Conservation (phyloP, 1,284 basidiomycete species). For the Irpex lacteus region DNA sequence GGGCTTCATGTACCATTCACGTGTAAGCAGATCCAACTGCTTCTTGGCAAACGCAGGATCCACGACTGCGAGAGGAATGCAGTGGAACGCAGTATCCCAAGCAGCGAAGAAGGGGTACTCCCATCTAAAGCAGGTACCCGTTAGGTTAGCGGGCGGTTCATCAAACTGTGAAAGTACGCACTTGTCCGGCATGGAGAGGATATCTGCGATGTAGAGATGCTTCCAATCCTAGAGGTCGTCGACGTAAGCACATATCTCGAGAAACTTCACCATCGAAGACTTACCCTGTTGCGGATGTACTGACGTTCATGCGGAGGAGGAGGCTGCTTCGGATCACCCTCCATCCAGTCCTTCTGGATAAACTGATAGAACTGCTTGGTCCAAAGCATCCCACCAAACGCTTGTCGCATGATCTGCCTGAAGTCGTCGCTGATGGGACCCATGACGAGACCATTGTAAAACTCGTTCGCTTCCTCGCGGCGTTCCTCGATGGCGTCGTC, state of each 20-base stretch:
- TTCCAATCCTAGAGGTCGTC: slow-evolving; percentile 74
- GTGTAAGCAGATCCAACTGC: slow-evolving; percentile 92
- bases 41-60: slow-evolving; percentile 97
- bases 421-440: slow-evolving; percentile 90
- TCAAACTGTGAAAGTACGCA: slow-evolving; percentile 28
- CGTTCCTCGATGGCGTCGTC: slow-evolving; percentile 89
- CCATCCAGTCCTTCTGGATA: slow-evolving; percentile 94
- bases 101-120: slow-evolving; percentile 96
- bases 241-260: neutral
- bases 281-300: slow-evolving; percentile 78
- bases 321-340: slow-evolving; percentile 94
- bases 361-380: slow-evolving; percentile 98
- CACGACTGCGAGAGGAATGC: slow-evolving; percentile 93
- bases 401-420: slow-evolving; percentile 95
- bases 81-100: slow-evolving; percentile 98
- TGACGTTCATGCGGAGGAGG: slow-evolving; percentile 91
- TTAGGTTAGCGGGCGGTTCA: too few species aligned
- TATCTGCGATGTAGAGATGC: slow-evolving; percentile 93
- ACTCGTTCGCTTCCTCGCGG: slow-evolving; percentile 92
- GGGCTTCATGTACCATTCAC: slow-evolving; percentile 99
- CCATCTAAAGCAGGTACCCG: slow-evolving; percentile 55
- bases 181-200: slow-evolving; percentile 99
- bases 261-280: slow-evolving; percentile 19
- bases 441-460: slow-evolving; percentile 80
- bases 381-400: slow-evolving; percentile 98